Conservation (phyloP, 306 rosid species). For the Lathyrus aphaca region DNA sequence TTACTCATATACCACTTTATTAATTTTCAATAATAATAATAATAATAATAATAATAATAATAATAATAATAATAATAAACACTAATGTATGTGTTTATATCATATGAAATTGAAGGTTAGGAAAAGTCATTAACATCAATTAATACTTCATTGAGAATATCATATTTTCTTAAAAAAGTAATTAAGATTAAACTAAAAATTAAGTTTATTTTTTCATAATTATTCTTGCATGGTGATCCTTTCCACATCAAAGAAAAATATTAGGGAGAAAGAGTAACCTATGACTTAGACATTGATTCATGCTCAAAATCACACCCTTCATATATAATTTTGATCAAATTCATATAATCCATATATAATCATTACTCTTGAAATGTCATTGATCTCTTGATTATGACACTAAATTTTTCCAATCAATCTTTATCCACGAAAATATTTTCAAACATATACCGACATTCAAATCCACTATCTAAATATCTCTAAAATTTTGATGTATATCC, state of each 20-base stretch:
- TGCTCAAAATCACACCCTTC: conserved; percentile 17
- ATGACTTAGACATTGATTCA: conserved; percentile 26
- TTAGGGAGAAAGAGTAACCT: conserved; percentile 34
- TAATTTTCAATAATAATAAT: conserved; percentile 38
- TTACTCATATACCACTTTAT: conserved; percentile 48
- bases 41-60: conserved; percentile 16
- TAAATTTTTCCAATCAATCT: conserved; percentile 25
- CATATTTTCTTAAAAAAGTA: conserved; percentile 27
- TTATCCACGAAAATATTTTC: conserved; percentile 33
- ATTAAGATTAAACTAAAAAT: conserved; percentile 21
- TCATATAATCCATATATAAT: conserved; percentile 26
- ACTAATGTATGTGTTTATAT: neutral
- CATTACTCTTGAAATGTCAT: conserved; percentile 31
- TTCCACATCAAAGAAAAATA: conserved; percentile 35
- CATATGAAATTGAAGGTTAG: conserved; percentile 42
- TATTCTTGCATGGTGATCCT: conserved; percentile 38
- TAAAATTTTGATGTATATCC: conserved; percentile 33
- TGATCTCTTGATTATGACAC: conserved; percentile 45
- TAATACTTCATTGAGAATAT: conserved; percentile 48
- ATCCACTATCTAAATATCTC: conserved; percentile 39
- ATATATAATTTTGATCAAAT: conserved; percentile 32
- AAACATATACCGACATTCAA: conserved; percentile 24
- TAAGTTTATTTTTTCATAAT: neutral
- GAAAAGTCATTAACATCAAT: conserved; percentile 36
- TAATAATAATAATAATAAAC: conserved; percentile 1